Evolutionary conservation across 2,329 filamentous ascomycete species (phyloP).

Genomic region (Coniochaeta sp.): DNA sequence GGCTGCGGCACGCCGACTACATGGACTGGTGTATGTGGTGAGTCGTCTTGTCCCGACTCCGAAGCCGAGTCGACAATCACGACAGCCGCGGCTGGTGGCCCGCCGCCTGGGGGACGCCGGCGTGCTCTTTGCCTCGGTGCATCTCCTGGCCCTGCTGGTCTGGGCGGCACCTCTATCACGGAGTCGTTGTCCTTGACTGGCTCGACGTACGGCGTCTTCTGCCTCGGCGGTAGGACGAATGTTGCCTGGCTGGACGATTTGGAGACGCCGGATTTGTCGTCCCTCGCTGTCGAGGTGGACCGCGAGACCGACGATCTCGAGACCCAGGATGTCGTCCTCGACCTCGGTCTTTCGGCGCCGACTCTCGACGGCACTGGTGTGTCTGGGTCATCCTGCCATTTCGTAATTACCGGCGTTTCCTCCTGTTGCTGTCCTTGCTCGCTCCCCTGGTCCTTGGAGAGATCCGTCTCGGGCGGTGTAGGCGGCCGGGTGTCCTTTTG

Average conservation of each 20-base stretch:
- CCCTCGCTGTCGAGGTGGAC: constrained; percentile 20
- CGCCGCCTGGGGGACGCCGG: background rate
- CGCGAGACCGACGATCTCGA: constrained; percentile 17
- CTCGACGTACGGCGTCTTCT: constrained; percentile 21
- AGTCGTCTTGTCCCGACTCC: constrained; percentile 43
- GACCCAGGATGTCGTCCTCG: constrained; percentile 20
- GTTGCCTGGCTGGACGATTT: constrained; percentile 52
- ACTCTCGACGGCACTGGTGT: constrained; percentile 1
- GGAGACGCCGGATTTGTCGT: constrained; percentile 42
- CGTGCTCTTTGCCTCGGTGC: background rate
- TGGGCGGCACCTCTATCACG: constrained; percentile 5
- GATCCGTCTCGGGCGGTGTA: constrained; percentile 56
- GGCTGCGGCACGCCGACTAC: constrained; percentile 41
- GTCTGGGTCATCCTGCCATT: constrained; percentile 16
- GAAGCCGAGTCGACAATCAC: constrained; percentile 41
- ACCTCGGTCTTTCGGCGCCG: constrained; percentile 23
- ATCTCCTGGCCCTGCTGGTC: background rate
- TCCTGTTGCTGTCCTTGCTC: constrained; percentile 18
- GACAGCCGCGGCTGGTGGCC: constrained; percentile 18
- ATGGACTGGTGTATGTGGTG: constrained; percentile 54
- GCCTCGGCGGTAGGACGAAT: constrained; percentile 27
- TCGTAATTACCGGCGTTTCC: constrained; percentile 18
- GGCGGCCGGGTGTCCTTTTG: constrained; percentile 45
- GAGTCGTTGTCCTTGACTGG: constrained; percentile 15
- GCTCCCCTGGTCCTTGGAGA: constrained; percentile 35